phyloP scores from a whole-genome alignment of 768 basidiomycete genomes.

The Piloderma croceum region DNA sequence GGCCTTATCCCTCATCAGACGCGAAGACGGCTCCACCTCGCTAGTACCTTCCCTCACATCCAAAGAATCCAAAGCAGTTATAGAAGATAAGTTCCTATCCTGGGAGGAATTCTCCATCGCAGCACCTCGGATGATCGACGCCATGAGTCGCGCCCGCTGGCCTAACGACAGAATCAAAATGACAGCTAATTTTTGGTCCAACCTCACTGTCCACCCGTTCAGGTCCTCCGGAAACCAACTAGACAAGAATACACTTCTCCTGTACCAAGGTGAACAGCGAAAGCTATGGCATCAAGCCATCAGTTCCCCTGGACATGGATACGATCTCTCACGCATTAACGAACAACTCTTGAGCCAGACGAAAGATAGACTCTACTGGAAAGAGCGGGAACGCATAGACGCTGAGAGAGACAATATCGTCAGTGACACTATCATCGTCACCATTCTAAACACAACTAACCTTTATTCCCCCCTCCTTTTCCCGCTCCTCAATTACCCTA shows the following conservation, averaged over 20 bases:
- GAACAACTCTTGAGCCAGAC: slow-evolving; percentile 1
- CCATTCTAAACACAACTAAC: no score
- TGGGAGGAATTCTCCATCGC: slow-evolving; percentile 14
- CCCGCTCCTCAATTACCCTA: no score
- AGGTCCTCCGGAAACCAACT: slow-evolving; percentile 4
- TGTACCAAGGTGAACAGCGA: slow-evolving; percentile 14
- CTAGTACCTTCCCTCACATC: slow-evolving; percentile 1
- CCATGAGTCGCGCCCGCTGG: slow-evolving; percentile 10
- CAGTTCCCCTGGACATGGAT: neutral
- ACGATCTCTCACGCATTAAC: slow-evolving; percentile 5
- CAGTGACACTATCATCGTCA: no score
- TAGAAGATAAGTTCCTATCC: slow-evolving; percentile 5
- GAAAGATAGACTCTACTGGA: no score
- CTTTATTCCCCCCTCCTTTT: no score
- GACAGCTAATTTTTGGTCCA: slow-evolving; percentile 10
- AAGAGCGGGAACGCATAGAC: no score
- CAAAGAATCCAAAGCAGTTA: slow-evolving; percentile 2
- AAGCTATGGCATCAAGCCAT: slow-evolving; percentile 9
- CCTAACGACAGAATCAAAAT: slow-evolving; percentile 3
- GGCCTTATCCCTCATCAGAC: neutral
- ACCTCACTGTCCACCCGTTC: slow-evolving; percentile 4
- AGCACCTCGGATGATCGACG: slow-evolving; percentile 3
- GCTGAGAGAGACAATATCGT: no score
- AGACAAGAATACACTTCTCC: slow-evolving; percentile 7
- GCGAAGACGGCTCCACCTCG: slow-evolving; percentile 1